Evolutionary conservation across 345 rosid genomes (phyloP), one percentile per base, ranked within the genome.

Genomic region (Abelmoschus esculentus): DNA sequence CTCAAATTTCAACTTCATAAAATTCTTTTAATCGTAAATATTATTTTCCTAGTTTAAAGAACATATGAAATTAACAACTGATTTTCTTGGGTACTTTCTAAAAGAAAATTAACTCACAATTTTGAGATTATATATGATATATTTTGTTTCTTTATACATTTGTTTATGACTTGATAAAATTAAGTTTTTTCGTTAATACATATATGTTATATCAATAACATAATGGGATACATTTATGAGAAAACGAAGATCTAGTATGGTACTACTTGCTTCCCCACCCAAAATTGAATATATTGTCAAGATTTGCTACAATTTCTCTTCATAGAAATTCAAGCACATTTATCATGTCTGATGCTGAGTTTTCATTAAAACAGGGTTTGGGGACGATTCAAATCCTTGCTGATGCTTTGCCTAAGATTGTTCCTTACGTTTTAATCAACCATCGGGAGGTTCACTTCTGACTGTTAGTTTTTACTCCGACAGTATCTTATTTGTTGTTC

Each of bases 351-450:
- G 50, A 69, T 36, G 52, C 62, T 46, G 29, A 11, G 12, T 57
- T 42, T 71, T 42, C 80, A 57, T 68, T 70, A 56, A 79, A 64
- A 72, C 91, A 93, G 97, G 98, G 95, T 66, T 77, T 78, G 60
- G 95, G 86, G 85, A 88, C 98, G 13, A 89, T 93, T 77, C 96
- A 93, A 84, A 91, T 93, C 72, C 96, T 93, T 47, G 96, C 98
- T 69, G 97, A 88, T 83, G 88, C 97, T 68, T 86, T 93, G 85
- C 98, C 97, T 40, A 91, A 89, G 83, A 93, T 93, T 77, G 98
- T 91, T 75, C 98, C 98, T 6, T 88, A 89, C 86, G 98, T 93
- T 80, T 76, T 93, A 83, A 93, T 93, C 82, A 93, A 93, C 76
- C 97, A 91, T 78, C 92, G 96, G 67, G 97, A 93, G 98, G 98